These are phyloP conservation scores for Vicia sativa DNA, from an alignment of 306 rosid species.

Conservation along the genomic window DNA sequence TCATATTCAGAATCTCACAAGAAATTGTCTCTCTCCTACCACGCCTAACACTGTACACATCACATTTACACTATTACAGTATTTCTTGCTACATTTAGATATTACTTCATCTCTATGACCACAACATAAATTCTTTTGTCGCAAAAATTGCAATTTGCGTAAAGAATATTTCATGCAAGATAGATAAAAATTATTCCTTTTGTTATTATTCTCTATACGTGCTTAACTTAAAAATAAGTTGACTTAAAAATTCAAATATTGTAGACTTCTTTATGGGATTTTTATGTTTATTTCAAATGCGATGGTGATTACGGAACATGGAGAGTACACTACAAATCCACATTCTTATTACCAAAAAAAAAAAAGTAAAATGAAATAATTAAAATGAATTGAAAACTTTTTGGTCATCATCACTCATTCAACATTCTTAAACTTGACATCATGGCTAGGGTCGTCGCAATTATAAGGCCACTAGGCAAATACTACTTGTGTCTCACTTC, in stretches of 20 bases:
- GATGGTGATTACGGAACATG: too few species aligned
- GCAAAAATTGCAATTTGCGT: constrained; percentile 10
- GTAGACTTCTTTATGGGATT: neutral
- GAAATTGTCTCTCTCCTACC: constrained; percentile 38
- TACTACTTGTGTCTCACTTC: neutral
- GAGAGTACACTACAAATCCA: too few species aligned
- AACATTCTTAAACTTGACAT: neutral
- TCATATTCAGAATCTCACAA: constrained; percentile 21
- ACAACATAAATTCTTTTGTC: neutral
- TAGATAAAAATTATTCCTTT: constrained; percentile 13
- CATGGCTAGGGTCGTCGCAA: neutral
- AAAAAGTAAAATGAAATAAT: neutral
- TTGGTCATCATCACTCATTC: neutral
- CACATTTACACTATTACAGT: constrained; percentile 8
- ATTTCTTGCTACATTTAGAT: neutral
- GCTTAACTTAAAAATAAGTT: constrained; percentile 4
- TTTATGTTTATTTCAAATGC: too few species aligned
- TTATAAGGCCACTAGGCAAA: neutral
- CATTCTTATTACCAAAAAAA: too few species aligned
- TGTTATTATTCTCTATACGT: constrained; percentile 15
- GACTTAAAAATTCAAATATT: neutral
- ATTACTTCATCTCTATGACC: constrained; percentile 20
- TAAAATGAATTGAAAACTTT: neutral
- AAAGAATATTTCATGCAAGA: constrained; percentile 25
- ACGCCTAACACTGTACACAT: constrained; percentile 32